Base-by-base conservation (phyloP, 1,284 basidiomycete genomes). In the Microstroma glucosiphilum region DNA sequence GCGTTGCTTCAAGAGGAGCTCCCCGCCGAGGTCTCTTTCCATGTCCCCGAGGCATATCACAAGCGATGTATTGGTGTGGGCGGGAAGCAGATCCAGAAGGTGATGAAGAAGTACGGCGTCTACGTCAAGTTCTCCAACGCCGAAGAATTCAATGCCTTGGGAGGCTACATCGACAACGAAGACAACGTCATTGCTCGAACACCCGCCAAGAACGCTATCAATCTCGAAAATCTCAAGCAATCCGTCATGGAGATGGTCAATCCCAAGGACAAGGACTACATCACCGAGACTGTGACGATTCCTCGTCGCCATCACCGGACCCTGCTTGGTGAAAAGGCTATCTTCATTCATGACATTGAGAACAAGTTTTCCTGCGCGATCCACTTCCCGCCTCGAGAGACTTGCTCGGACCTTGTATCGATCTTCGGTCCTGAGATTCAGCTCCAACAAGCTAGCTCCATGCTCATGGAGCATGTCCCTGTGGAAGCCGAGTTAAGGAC, bases 51-150 rank as follows among this genome's bases (percentile, higher is more conserved):
- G 81, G 87, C 88, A 57, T 98, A 97, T 80, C 94, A 98, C 83
- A 98, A 98, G 82, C 90, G 96, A 66, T 98, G 98, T 80, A 99
- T 99, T 71, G 94, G 94, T 65, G 94, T 97, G 26, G 94, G 92
- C 51, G 94, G 94, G 40, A 90, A 93, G 77, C 98, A 94, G 81
- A 98, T 99, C 64, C 94, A 98, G 80, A 87, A 92, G 65, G 98
- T 98, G 81, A 99, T 99, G 94, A 97, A 97, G 83, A 93, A 96
- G 80, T 96, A 90, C 75, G 94, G 94, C 40, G 94, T 97, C 26
- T 98, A 97, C 81, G 96, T 99, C 82, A 98, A 98, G 82, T 98
- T 98, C 78, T 93, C 91, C 49, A 98, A 97, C 80, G 92, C 92
- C 6, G 93, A 97, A 72, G 96, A 98, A 80, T 97, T 94, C 80